A percentile compares a stretch with the other conserved stretches of the same genome.
Conservation (phyloP, 371 early-diverging fungal genomes). For the Mortierella sp. region DNA sequence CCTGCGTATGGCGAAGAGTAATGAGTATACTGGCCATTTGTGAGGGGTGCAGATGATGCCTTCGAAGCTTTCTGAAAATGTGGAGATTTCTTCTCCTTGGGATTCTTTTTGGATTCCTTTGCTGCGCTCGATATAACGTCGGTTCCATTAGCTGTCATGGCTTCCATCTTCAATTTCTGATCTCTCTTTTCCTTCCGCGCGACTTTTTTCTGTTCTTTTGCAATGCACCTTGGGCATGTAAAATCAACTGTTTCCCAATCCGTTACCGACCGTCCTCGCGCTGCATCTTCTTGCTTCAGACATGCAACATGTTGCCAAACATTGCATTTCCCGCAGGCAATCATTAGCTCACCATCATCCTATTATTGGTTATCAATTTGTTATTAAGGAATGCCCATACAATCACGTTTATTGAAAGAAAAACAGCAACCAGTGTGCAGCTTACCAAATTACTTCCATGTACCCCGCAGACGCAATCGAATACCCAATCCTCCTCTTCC, state of each 20-base stretch:
- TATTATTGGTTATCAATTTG: constrained; percentile 17
- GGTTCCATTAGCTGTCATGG: constrained; percentile 12
- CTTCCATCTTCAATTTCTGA: constrained; percentile 34
- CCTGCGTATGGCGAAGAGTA: constrained; percentile 8
- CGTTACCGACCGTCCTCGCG: constrained; percentile 39
- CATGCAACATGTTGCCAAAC: constrained; percentile 82
- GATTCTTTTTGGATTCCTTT: constrained; percentile 3
- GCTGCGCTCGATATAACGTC: not conserved
- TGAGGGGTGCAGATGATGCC: not conserved
- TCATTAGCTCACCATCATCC: constrained; percentile 83
- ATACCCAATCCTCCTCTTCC: constrained; percentile 68
- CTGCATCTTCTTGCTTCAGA: constrained; percentile 62
- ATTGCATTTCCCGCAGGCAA: constrained; percentile 77
- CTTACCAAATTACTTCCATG: constrained; percentile 68
- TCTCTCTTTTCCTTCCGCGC: constrained; percentile 36
- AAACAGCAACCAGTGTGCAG: not conserved
- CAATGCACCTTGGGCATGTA: constrained; percentile 60
- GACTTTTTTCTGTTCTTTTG: constrained; percentile 30
- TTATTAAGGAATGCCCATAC: not conserved
- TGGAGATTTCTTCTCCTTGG: constrained; percentile 10
- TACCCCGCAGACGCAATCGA: constrained; percentile 71
- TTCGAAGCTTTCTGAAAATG: not conserved
- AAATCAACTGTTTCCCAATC: constrained; percentile 59
- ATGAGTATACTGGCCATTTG: constrained; percentile 19
- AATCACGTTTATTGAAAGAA: not conserved